phyloP scores from a whole-genome alignment of 352 stramenopile species.

The Phytophthora citrophthora region DNA sequence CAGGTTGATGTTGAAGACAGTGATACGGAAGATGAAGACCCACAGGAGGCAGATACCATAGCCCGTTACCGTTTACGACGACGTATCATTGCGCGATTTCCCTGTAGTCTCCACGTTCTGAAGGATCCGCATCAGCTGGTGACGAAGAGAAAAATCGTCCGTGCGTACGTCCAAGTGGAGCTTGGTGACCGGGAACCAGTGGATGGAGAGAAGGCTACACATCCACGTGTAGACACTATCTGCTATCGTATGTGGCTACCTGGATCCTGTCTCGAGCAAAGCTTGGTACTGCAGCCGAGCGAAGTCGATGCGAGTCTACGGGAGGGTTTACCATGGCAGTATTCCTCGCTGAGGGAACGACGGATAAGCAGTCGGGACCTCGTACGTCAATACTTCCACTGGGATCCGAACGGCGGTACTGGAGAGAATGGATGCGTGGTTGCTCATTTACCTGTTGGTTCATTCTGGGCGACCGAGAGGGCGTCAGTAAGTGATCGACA shows the following conservation, averaged over 20 bases:
- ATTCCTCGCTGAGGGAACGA: slow-evolving; percentile 16
- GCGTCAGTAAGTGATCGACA: neutral
- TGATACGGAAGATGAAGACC: neutral
- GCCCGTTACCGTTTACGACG: slow-evolving; percentile 26
- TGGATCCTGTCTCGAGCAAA: slow-evolving; percentile 60
- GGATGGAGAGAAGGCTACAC: neutral
- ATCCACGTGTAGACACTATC: slow-evolving; percentile 4
- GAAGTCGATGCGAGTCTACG: slow-evolving; percentile 65
- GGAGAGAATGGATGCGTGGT: slow-evolving; percentile 30
- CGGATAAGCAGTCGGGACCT: slow-evolving; percentile 34
- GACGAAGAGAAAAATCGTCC: slow-evolving; percentile 42
- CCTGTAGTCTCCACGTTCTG: slow-evolving; percentile 44
- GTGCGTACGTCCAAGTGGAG: slow-evolving; percentile 68
- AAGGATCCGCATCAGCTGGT: slow-evolving; percentile 48
- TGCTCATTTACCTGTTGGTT: slow-evolving; percentile 39
- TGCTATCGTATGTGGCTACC: slow-evolving; percentile 56
- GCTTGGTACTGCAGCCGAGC: slow-evolving; percentile 45
- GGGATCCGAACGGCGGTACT: slow-evolving; percentile 25
- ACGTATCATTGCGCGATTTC: slow-evolving; percentile 49
- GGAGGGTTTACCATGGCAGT: slow-evolving; percentile 42
- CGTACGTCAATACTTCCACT: slow-evolving; percentile 43
- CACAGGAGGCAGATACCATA: neutral
- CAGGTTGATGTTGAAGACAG: neutral
- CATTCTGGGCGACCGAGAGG: slow-evolving; percentile 30
- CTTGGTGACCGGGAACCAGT: slow-evolving; percentile 21